Evolutionary conservation across 1,284 basidiomycete species (phyloP).

Genomic region (Melanopsichium pennsylvanicum): DNA sequence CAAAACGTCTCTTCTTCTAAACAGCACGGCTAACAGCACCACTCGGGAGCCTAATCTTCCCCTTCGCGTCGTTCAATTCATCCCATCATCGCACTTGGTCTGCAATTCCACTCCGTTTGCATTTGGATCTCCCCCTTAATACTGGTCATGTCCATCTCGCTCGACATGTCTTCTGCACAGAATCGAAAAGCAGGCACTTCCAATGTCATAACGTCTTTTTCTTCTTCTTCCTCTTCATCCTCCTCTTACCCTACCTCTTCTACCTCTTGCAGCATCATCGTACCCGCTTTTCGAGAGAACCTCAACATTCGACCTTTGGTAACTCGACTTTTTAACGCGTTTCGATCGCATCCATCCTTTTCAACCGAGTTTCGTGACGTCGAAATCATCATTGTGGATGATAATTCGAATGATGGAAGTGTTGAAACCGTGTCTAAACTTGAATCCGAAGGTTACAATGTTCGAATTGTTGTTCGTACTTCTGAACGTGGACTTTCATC

Average conservation of each 20-base stretch:
- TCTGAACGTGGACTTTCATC: slow-evolving; percentile 68
- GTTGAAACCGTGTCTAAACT: slow-evolving; percentile 27
- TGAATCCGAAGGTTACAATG: slow-evolving; percentile 67
- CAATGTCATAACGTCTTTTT: too few relatives aligned
- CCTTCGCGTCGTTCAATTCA: too few relatives aligned
- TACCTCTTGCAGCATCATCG: slow-evolving; percentile 48
- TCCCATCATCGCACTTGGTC: too few relatives aligned
- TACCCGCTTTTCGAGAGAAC: slow-evolving; percentile 40
- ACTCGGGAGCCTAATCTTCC: too few relatives aligned
- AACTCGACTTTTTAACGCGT: slow-evolving; percentile 67
- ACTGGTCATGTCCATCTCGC: slow-evolving; percentile 44
- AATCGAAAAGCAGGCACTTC: slow-evolving; percentile 6
- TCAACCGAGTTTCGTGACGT: slow-evolving; percentile 22
- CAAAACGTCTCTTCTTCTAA: too few relatives aligned
- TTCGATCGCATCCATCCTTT: slow-evolving; percentile 62
- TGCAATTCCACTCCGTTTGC: too few relatives aligned
- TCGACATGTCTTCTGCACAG: slow-evolving; percentile 41
- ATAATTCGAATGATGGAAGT: slow-evolving; percentile 44
- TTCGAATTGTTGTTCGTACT: slow-evolving; percentile 68
- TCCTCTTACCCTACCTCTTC: slow-evolving; percentile 5
- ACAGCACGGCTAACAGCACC: too few relatives aligned
- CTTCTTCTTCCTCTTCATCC: slow-evolving; percentile 1
- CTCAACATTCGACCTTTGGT: slow-evolving; percentile 67
- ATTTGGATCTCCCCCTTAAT: too few relatives aligned
- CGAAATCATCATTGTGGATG: slow-evolving; percentile 45